These are phyloP conservation scores for Fusarium sp. DNA, from an alignment of 2,329 filamentous ascomycete genomes.

Conservation along the genomic window DNA sequence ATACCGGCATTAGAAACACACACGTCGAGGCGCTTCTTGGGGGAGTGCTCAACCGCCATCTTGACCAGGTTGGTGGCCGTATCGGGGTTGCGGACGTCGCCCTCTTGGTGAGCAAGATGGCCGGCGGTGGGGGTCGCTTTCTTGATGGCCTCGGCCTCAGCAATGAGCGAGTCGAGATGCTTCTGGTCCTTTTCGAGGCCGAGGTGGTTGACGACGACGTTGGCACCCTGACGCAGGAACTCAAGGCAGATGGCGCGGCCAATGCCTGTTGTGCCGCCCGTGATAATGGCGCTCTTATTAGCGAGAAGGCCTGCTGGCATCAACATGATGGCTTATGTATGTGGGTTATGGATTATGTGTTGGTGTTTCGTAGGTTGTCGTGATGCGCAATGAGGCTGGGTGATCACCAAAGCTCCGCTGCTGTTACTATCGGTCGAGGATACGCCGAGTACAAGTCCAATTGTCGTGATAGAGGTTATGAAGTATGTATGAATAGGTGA, in stretches of 20 bases:
- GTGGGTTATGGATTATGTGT: background rate
- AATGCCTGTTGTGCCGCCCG: constrained; percentile 85
- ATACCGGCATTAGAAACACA: constrained; percentile 91
- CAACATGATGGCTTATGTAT: constrained; percentile 49
- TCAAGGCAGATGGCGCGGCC: constrained; percentile 83
- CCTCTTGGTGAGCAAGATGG: constrained; percentile 70
- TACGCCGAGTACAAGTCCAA: background rate
- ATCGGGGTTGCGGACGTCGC: constrained; percentile 78
- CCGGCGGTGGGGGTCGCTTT: constrained; percentile 56
- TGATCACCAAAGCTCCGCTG: background rate
- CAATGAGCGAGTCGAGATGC: constrained; percentile 62
- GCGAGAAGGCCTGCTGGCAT: constrained; percentile 63
- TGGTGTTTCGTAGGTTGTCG: background rate
- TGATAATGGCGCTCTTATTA: constrained; percentile 84
- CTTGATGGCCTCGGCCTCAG: constrained; percentile 58
- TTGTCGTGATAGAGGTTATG: constrained; percentile 1
- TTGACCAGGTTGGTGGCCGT: constrained; percentile 74
- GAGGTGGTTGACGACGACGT: constrained; percentile 82
- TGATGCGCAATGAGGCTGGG: background rate
- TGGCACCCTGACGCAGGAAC: constrained; percentile 78
- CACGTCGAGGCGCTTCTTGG: constrained; percentile 68
- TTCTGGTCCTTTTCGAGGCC: constrained; percentile 61
- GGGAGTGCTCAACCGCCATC: constrained; percentile 64
- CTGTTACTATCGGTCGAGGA: background rate
- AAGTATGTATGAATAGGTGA: background rate